Conservation (phyloP, 2,329 filamentous ascomycete genomes). For the Penicillium freii region DNA sequence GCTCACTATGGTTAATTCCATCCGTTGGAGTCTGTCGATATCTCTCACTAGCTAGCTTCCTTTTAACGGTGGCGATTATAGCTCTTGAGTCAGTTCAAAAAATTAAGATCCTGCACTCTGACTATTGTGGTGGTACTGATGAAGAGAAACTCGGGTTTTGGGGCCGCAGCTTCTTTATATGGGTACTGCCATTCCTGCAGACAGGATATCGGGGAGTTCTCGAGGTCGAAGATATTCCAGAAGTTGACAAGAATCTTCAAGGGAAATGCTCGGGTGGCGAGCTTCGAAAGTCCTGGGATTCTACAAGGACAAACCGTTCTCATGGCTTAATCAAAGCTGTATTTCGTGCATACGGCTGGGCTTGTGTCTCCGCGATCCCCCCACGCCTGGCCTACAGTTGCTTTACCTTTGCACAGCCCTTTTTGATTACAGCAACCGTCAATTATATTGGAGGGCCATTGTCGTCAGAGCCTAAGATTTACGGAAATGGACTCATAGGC, state of each 20-base stretch:
- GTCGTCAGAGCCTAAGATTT: not conserved
- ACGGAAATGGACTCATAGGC: not conserved
- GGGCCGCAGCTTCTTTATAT: not conserved
- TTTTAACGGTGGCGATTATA: not conserved
- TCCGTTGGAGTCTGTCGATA: not conserved
- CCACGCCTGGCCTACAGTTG: not conserved
- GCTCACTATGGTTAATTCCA: slow-evolving; percentile 6
- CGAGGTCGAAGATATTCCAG: not conserved
- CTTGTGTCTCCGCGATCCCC: not conserved
- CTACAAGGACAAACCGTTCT: not conserved
- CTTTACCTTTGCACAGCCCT: not conserved
- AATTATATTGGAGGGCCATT: not conserved
- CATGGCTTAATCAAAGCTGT: not conserved
- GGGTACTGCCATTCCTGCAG: not conserved
- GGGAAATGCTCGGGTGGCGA: not conserved
- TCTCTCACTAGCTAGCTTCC: not conserved
- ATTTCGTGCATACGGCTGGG: not conserved
- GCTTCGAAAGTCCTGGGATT: not conserved
- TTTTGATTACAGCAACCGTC: not conserved
- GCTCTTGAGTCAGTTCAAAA: not conserved
- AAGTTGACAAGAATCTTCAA: not conserved
- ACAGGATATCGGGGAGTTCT: not conserved
- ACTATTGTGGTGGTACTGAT: not conserved
- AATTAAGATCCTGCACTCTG: not conserved
- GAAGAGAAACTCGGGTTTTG: not conserved